Base-by-base conservation (phyloP, 148 eudicot species). In the Bassia scoparia region DNA sequence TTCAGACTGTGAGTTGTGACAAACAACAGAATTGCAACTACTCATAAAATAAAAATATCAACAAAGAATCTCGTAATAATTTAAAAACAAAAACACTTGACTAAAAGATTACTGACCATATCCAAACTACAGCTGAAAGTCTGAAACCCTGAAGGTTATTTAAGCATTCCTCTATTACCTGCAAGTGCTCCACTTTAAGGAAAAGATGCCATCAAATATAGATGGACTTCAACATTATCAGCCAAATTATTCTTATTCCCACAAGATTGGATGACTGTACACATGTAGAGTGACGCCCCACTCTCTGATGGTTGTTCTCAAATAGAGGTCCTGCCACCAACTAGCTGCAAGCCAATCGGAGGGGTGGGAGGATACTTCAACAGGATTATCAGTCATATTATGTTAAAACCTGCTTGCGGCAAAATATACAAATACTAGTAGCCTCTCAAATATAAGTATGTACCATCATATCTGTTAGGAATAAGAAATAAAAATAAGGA, bases 61-160 rank as follows among this genome's bases (percentile, higher is more conserved):
- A 48, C 50, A 15, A 31, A 17, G 48, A 27, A 54, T 34, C 34
- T 21, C 24, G 34, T 34, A 23, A 69, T 33, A 12, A 67, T 35
- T 34, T 8, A 68, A 7, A 35, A 70, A 50, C 15, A 70, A 55
- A 35, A 70, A 50, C 15, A 70, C 37, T 56, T 24, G 50, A 35
- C 31, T 12, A 46, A n/a, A 30, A 4, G 16, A 35, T 16, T 31
- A 64, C 50, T 17, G 35, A 63, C 69, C 60, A 63, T 35, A 33
- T 33, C 26, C 26, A 63, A 73, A 63, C 49, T 33, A 73, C 59
- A 50, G 33, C 69, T 34, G 61, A 50, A 69, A 34, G 34, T 26
- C 49, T 11, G 23, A 50, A 69, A 34, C 50, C 38, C 49, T 11
- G 23, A 53, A 50, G 49, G 9, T 58, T 46, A 70, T 35, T 33